These are phyloP conservation scores for Thermomucor indicae-seudaticae DNA, from an alignment of 371 early-diverging fungal species.

Conservation along the genomic window DNA sequence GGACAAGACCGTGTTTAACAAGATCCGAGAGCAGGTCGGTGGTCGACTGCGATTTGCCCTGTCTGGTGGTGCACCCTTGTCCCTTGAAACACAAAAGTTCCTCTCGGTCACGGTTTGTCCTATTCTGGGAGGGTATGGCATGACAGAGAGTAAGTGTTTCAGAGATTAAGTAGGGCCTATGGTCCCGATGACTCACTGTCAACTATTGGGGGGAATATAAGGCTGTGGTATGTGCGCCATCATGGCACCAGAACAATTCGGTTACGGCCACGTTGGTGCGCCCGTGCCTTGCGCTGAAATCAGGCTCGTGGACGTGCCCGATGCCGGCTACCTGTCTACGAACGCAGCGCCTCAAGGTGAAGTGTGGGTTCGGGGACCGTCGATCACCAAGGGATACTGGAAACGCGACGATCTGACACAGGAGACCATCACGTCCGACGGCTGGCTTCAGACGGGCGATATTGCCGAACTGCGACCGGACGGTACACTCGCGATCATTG, in stretches of 20 bases:
- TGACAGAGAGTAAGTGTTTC: constrained; percentile 49
- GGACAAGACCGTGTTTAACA: constrained; percentile 86
- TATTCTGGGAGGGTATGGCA: constrained; percentile 90
- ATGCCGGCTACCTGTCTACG: constrained; percentile 70
- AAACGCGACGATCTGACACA: constrained; percentile 69
- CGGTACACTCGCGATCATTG: constrained; percentile 74
- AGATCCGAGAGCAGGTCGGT: constrained; percentile 88
- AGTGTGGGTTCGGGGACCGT: constrained; percentile 81
- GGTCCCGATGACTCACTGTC: too few relatives aligned
- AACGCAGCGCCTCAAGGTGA: constrained; percentile 85
- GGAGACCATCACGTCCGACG: constrained; percentile 72
- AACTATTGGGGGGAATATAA: too few relatives aligned
- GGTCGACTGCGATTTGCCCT: constrained; percentile 87
- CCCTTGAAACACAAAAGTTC: constrained; percentile 81
- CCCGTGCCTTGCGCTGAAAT: constrained; percentile 83
- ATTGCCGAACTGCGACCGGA: constrained; percentile 77
- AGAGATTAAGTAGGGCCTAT: constrained; percentile 18
- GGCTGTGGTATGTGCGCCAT: constrained; percentile 55
- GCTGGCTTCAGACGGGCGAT: constrained; percentile 94
- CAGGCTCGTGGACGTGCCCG: constrained; percentile 89
- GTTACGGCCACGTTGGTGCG: constrained; percentile 74
- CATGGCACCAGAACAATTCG: constrained; percentile 60
- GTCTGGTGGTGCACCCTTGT: constrained; percentile 95
- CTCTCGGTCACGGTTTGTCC: constrained; percentile 80
- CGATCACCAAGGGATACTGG: constrained; percentile 68